A percentile compares a stretch with the other conserved stretches of the same genome.
These are phyloP conservation scores for Dovyalis caffra DNA, from an alignment of 345 rosid genomes.

Conservation along the genomic window DNA sequence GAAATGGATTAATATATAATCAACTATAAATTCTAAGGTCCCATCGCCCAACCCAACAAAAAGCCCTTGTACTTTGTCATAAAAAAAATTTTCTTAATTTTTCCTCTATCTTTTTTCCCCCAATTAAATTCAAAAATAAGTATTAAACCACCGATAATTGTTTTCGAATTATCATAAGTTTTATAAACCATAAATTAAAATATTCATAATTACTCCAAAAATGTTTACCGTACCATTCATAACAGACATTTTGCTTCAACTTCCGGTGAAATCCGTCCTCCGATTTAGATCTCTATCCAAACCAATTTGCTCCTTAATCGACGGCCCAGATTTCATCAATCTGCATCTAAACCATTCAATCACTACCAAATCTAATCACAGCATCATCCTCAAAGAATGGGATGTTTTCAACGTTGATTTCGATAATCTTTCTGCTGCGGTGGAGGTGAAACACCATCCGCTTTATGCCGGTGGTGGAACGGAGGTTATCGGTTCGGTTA, in stretches of 20 bases:
- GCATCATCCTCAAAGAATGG: conserved; percentile 29
- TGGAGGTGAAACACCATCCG: conserved; percentile 29
- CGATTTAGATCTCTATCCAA: conserved; percentile 39
- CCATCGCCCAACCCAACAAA: no score
- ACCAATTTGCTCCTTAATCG: conserved; percentile 25
- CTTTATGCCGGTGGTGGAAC: conserved; percentile 27
- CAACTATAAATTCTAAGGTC: no score
- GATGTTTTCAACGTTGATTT: conserved; percentile 27
- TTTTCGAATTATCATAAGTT: no score
- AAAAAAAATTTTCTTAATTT: no score
- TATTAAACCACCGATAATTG: no score
- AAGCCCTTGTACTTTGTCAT: no score
- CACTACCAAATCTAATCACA: conserved; percentile 16
- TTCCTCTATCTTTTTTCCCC: no score
- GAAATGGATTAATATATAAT: no score
- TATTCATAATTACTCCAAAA: no score
- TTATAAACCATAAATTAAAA: no score
- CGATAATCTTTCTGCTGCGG: conserved; percentile 14
- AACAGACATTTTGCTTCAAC: conserved; percentile 20
- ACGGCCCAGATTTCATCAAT: conserved; percentile 20
- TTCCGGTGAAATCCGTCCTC: conserved; percentile 31
- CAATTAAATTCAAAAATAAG: no score
- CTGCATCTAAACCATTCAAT: conserved; percentile 31
- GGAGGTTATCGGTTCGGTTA: conserved; percentile 37
- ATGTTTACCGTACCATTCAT: conserved; percentile 22